Conservation (phyloP, 225 moss, liverwort and hornwort species). For the Polytrichum commune region DNA sequence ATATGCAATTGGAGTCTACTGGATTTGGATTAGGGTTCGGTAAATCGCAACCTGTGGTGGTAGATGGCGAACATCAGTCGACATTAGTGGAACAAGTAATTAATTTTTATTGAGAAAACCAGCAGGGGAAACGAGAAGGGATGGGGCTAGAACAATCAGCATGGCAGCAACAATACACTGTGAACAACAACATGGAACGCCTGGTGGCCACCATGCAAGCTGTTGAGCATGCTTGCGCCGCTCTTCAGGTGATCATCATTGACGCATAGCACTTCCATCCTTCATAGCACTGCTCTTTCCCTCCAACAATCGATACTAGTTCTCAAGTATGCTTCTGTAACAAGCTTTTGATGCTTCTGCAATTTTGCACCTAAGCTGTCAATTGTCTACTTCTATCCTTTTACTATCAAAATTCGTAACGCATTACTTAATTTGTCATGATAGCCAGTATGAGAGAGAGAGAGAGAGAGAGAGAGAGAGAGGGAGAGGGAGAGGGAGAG, state of each 20-base stretch:
- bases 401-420: no score
- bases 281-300: no score
- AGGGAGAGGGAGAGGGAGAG: no score
- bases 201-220: constrained; percentile 74
- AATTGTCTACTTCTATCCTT: no score
- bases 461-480: no score
- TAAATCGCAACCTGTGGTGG: constrained; percentile 24
- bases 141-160: constrained; percentile 86
- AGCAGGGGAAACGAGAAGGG: constrained; percentile 5
- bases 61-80: constrained; percentile 23
- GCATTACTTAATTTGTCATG: no score
- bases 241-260: constrained; percentile 59
- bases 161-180: constrained; percentile 59
- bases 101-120: constrained; percentile 11
- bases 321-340: no score
- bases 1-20: no score
- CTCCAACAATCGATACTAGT: no score
- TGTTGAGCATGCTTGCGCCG: constrained; percentile 92
- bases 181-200: constrained; percentile 64
- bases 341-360: no score
- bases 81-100: neutral
- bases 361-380: no score
- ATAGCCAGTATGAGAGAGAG: no score
- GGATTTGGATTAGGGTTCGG: constrained; percentile 18
- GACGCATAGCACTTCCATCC: neutral